Conservation (phyloP, 352 stramenopile genomes). For the Globisporangium spinosum region DNA sequence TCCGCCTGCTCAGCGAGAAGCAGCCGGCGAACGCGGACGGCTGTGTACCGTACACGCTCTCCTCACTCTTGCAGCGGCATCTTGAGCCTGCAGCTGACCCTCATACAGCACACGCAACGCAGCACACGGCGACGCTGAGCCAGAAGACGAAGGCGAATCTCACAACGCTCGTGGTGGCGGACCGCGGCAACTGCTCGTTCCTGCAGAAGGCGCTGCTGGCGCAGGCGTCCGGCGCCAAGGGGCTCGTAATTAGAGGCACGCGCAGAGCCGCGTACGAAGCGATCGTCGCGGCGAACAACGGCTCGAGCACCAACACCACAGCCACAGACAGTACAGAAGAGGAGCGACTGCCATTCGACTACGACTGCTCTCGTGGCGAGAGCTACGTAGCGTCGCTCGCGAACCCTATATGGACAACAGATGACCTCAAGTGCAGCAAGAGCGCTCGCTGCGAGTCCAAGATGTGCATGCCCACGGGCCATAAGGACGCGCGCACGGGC, state of each 20-base stretch:
- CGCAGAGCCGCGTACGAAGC: conserved; percentile 58
- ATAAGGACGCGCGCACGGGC: conserved; percentile 15
- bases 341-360: conserved; percentile 56
- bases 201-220: conserved; percentile 52
- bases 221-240: conserved; percentile 48
- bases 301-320: conserved; percentile 35
- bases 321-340: conserved; percentile 4
- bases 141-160: conserved; percentile 10
- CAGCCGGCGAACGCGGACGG: conserved; percentile 34
- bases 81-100: conserved; percentile 8
- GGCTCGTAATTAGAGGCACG: conserved; percentile 55
- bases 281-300: conserved; percentile 26
- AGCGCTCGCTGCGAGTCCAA: conserved; percentile 39
- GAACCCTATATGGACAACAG: conserved; percentile 44
- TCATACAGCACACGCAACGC: neutral
- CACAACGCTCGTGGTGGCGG: conserved; percentile 45
- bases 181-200: conserved; percentile 79
- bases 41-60: conserved; percentile 33
- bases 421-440: conserved; percentile 30
- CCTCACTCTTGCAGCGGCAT: conserved; percentile 7
- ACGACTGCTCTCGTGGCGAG: conserved; percentile 58
- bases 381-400: conserved; percentile 43
- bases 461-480: conserved; percentile 59
- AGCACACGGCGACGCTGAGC: neutral
- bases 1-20: conserved; percentile 29